Evolutionary conservation across 164 flowering plant genomes (phyloP), one percentile per base, ranked within the genome.

Genomic region (Vitis rotundifolia): DNA sequence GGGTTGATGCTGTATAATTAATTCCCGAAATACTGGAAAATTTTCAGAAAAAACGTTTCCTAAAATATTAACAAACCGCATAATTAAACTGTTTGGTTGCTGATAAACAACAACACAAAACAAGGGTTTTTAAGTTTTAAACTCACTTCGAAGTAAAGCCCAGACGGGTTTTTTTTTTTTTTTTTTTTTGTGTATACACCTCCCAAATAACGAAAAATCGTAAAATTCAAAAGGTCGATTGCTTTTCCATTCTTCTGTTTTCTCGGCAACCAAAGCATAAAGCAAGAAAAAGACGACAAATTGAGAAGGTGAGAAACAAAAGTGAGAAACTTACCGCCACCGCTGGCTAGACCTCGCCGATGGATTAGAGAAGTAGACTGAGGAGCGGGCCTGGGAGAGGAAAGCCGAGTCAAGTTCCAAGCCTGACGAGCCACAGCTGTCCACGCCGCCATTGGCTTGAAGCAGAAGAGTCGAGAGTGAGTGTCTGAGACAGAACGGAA

Each of bases 271-370:
- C 26, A 44, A 63, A 22, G 1, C 11, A 10, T 37, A 37, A 0
- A 37, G 44, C 8, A 37, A 6, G 44, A 37, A 6, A 37, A 37
- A 37, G 44, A 37, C 44, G 7, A 37, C 7, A 37, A 37, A 37
- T 37, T 26, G 22, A 47, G 37, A 71, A 19, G 4, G 37, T n/a
- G 50, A 8, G 64, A n/a, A 56, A 29, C 2, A 68, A 49, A 22
- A 16, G 16, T 8, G 44, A 56, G 54, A 47, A 26, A 16, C 68
- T 29, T 75, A 87, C 92, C 91, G 64, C 83, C 86, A 53, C 87
- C 87, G 67, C 85, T 84, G n/a, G 91, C 82, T 44, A 88, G 80
- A 64, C 87, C 88, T 56, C 94, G 94, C 76, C 92, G 89, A n/a
- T 81, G 94, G 58, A 85, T 66, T 8, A 90, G 73, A 55, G 77